phyloP scores from a whole-genome alignment of 2,329 filamentous ascomycete species.

The Pyrenochaeta sp. region DNA sequence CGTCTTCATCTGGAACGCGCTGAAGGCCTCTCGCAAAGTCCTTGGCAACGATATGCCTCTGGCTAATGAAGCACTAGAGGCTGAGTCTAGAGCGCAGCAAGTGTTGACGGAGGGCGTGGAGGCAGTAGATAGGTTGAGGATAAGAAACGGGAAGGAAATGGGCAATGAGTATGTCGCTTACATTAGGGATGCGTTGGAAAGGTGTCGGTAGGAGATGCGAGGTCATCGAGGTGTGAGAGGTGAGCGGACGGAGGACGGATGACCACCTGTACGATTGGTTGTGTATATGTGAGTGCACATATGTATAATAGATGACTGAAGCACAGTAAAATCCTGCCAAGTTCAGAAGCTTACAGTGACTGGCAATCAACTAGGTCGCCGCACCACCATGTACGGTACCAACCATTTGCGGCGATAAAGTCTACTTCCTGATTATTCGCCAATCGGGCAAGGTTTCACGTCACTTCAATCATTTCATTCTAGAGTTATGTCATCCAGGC shows the following conservation, averaged over 20 bases:
- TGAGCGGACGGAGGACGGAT: neutral
- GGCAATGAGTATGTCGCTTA: slow-evolving; percentile 1
- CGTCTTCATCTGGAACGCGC: slow-evolving; percentile 54
- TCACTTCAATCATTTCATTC: too few species aligned
- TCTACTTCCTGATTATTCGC: too few species aligned
- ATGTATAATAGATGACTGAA: too few species aligned
- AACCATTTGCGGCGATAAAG: too few species aligned
- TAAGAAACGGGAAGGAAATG: slow-evolving; percentile 4
- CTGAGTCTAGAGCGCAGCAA: slow-evolving; percentile 17
- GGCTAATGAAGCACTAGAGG: slow-evolving; percentile 28
- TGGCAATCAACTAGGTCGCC: too few species aligned
- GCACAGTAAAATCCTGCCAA: too few species aligned
- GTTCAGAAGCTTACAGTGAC: too few species aligned
- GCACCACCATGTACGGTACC: too few species aligned
- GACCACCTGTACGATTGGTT: neutral
- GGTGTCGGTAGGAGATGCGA: neutral
- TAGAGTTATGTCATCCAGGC: too few species aligned
- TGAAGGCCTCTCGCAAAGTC: slow-evolving; percentile 53
- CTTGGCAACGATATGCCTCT: slow-evolving; percentile 48
- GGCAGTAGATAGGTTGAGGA: slow-evolving; percentile 11
- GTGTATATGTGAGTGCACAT: neutral
- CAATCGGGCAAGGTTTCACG: too few species aligned
- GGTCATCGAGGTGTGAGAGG: neutral
- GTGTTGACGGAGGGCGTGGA: slow-evolving; percentile 14
- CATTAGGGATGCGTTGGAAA: slow-evolving; percentile 4